phyloP scores from a whole-genome alignment of 2,329 filamentous ascomycete species.

The Colletotrichum sp. region DNA sequence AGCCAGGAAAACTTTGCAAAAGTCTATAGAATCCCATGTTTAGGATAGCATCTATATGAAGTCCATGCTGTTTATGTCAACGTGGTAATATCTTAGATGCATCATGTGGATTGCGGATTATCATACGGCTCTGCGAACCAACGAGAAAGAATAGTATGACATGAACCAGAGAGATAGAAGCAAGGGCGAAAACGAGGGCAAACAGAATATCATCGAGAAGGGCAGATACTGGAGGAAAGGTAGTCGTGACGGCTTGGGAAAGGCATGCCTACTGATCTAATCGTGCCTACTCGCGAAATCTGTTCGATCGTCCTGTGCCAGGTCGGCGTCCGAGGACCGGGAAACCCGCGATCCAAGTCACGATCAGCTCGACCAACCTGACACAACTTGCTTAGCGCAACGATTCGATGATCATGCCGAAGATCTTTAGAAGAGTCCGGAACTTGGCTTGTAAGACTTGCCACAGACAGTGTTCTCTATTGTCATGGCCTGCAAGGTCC shows the following conservation, averaged over 20 bases:
- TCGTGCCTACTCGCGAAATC: not conserved
- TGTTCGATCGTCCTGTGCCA: not conserved
- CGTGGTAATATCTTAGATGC: too few species aligned
- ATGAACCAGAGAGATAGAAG: too few species aligned
- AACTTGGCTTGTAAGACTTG: not conserved
- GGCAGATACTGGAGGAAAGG: not conserved
- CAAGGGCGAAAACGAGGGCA: rapidly evolving
- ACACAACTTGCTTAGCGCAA: not conserved
- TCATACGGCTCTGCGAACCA: too few species aligned
- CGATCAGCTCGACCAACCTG: not conserved
- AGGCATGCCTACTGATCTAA: not conserved
- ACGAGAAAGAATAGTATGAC: too few species aligned
- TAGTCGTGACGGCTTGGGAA: too few species aligned
- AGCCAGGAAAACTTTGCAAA: rapidly evolving
- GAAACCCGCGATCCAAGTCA: not conserved
- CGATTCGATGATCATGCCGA: not conserved
- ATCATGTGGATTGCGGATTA: too few species aligned
- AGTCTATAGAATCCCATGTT: not conserved
- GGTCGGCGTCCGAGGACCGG: not conserved
- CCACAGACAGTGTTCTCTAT: not conserved
- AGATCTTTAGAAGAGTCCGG: not conserved
- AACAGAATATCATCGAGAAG: not conserved
- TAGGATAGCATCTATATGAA: not conserved
- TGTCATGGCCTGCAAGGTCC: not conserved
- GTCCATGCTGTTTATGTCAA: rapidly evolving